These are phyloP conservation scores for Stagonosporopsis cucurbitacearum DNA, from an alignment of 2,329 filamentous ascomycete species.

Conservation along the genomic window DNA sequence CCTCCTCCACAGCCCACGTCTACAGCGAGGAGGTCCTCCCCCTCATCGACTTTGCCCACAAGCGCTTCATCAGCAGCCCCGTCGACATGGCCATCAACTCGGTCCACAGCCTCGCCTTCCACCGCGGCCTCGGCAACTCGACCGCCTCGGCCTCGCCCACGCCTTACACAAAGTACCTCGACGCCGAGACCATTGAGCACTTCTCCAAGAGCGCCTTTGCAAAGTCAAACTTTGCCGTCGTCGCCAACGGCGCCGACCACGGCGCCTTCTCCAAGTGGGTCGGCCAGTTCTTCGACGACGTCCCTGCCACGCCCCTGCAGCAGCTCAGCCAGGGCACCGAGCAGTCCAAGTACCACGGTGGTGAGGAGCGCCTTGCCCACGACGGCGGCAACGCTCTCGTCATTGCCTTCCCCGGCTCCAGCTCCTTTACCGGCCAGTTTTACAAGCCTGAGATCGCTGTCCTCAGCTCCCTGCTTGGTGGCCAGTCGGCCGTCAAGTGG, in stretches of 20 bases:
- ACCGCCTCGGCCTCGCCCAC: slow-evolving; percentile 75
- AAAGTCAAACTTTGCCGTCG: slow-evolving; percentile 88
- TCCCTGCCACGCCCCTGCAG: slow-evolving; percentile 59
- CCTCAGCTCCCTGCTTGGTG: slow-evolving; percentile 86
- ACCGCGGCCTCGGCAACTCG: slow-evolving; percentile 85
- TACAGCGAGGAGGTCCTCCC: slow-evolving; percentile 86
- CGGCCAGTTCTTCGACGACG: slow-evolving; percentile 84
- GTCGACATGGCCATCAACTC: slow-evolving; percentile 81
- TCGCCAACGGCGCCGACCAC: slow-evolving; percentile 85
- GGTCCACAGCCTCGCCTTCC: slow-evolving; percentile 87
- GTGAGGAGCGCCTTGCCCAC: slow-evolving; percentile 88
- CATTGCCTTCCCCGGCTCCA: slow-evolving; percentile 90
- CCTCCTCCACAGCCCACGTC: slow-evolving; percentile 71
- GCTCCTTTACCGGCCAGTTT: slow-evolving; percentile 71
- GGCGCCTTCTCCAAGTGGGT: slow-evolving; percentile 86
- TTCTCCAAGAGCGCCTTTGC: slow-evolving; percentile 82
- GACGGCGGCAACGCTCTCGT: slow-evolving; percentile 80
- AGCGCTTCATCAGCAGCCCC: slow-evolving; percentile 68
- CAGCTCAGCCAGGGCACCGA: slow-evolving; percentile 61
- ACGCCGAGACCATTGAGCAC: slow-evolving; percentile 73
- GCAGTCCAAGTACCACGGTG: slow-evolving; percentile 87
- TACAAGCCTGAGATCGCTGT: slow-evolving; percentile 92
- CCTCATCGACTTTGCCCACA: slow-evolving; percentile 78
- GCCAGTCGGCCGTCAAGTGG: slow-evolving; percentile 94
- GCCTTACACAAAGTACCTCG: slow-evolving; percentile 80